Percentiles rank a stretch among this genome's conserved stretches.
These are phyloP conservation scores for Elaeagnus macrophylla DNA, from an alignment of 306 rosid genomes.

Conservation along the genomic window DNA sequence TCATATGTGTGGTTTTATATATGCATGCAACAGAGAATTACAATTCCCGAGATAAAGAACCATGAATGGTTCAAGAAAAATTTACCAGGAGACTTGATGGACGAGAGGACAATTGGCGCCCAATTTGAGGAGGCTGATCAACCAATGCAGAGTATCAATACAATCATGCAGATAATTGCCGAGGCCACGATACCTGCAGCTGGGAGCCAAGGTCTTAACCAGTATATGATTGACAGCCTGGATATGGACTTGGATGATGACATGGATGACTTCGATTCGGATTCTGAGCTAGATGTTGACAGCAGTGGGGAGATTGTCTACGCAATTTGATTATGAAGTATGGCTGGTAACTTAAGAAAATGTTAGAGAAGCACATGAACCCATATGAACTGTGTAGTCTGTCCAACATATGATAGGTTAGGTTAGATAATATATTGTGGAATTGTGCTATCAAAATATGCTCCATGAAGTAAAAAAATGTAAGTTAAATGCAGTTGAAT, in stretches of 20 bases:
- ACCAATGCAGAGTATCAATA: conserved; percentile 74
- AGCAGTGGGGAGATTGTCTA: conserved; percentile 94
- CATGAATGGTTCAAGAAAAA: conserved; percentile 78
- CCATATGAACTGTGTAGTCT: conserved; percentile 15
- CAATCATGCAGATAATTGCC: conserved; percentile 82
- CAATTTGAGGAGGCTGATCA: conserved; percentile 88
- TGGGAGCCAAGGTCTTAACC: conserved; percentile 44
- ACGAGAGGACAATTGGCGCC: conserved; percentile 43
- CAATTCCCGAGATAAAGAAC: conserved; percentile 67
- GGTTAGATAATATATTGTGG: conserved; percentile 2
- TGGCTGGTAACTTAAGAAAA: conserved; percentile 11
- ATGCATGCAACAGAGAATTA: conserved; percentile 55
- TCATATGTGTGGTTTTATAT: conserved; percentile 18
- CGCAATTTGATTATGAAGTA: conserved; percentile 40
- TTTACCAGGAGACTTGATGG: conserved; percentile 74
- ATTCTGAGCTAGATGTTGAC: conserved; percentile 75
- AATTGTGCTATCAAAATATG: conserved; percentile 11
- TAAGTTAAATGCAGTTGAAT: conserved; percentile 10
- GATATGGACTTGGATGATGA: conserved; percentile 64
- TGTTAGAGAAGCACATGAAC: conserved; percentile 7
- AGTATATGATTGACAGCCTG: conserved; percentile 34
- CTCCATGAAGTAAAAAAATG: conserved; percentile 8
- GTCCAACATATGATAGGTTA: conserved; percentile 20
- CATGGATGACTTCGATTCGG: conserved; percentile 69
- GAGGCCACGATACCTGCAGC: conserved; percentile 91